Conservation (phyloP, 1,284 basidiomycete species). For the Tilletia horrida region DNA sequence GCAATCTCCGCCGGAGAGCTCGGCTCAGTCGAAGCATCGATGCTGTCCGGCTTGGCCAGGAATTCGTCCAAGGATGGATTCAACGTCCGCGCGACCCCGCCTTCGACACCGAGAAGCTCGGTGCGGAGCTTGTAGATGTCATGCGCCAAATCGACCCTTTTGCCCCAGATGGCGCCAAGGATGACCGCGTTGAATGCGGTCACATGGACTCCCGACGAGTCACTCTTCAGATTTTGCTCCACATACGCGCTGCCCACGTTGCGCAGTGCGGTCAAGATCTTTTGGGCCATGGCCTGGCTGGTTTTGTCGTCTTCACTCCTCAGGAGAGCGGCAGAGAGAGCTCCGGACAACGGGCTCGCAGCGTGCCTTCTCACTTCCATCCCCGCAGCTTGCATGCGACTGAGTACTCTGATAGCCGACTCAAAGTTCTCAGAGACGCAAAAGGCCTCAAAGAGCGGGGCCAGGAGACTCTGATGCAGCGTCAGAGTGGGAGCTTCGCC, state of each 20-base stretch:
- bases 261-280: not conserved
- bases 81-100: not conserved
- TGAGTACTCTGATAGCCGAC: not conserved
- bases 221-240: not conserved
- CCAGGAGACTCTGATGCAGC: conserved; percentile 40
- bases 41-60: no score
- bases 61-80: not conserved
- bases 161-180: conserved; percentile 4
- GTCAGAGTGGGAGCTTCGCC: not conserved
- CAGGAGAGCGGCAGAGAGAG: not conserved
- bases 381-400: conserved; percentile 10
- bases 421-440: conserved; percentile 29
- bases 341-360: not conserved
- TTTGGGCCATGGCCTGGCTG: not conserved
- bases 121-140: conserved; percentile 11
- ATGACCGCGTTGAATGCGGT: conserved; percentile 11
- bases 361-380: conserved; percentile 13
- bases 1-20: conserved; percentile 10
- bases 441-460: conserved; percentile 40
- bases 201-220: not conserved
- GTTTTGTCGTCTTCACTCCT: not conserved
- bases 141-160: conserved; percentile 1
- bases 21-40: not conserved
- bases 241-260: conserved; percentile 11
- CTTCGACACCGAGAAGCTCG: conserved; percentile 2